Evolutionary conservation across 2,329 filamentous ascomycete genomes (phyloP).

Genomic region (Trichoderma sp.): DNA sequence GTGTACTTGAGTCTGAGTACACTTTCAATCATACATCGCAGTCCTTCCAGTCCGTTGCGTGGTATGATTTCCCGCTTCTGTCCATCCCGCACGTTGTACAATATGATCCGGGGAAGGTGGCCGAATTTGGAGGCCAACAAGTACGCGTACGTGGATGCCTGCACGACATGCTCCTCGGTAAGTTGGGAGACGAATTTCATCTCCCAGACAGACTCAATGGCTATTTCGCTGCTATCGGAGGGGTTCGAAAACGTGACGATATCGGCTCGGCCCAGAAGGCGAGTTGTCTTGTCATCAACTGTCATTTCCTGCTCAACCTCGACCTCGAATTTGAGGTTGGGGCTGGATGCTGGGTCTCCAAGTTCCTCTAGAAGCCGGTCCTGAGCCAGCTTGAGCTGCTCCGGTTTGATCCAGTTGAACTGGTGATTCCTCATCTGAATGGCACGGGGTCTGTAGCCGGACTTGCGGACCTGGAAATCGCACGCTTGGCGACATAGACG

Average conservation of each 20-base stretch:
- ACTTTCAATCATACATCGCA: constrained; percentile 1
- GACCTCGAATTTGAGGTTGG: constrained; percentile 9
- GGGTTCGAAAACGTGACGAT: neutral
- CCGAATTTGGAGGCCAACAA: constrained; percentile 22
- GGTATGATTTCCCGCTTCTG: constrained; percentile 12
- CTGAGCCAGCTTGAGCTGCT: constrained; percentile 31
- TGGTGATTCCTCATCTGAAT: constrained; percentile 36
- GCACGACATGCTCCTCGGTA: constrained; percentile 35
- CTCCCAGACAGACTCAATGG: constrained; percentile 35
- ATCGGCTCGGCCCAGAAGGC: constrained; percentile 4
- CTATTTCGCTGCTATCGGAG: neutral
- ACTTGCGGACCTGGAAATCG: constrained; percentile 33
- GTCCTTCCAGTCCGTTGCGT: neutral
- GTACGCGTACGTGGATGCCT: constrained; percentile 37
- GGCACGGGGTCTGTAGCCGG: constrained; percentile 34
- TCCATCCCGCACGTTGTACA: constrained; percentile 15
- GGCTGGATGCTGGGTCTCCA: neutral
- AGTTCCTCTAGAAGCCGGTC: constrained; percentile 25
- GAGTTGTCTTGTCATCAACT: neutral
- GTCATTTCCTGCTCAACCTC: neutral
- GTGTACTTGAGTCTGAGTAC: constrained; percentile 7
- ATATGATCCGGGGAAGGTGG: neutral
- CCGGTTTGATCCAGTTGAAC: constrained; percentile 36
- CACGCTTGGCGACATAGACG: constrained; percentile 25
- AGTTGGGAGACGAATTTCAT: constrained; percentile 39